A percentile compares a stretch with the other conserved stretches of the same genome.
Evolutionary conservation across 352 stramenopile species (phyloP).

Genomic region (Globisporangium recalcitrans): DNA sequence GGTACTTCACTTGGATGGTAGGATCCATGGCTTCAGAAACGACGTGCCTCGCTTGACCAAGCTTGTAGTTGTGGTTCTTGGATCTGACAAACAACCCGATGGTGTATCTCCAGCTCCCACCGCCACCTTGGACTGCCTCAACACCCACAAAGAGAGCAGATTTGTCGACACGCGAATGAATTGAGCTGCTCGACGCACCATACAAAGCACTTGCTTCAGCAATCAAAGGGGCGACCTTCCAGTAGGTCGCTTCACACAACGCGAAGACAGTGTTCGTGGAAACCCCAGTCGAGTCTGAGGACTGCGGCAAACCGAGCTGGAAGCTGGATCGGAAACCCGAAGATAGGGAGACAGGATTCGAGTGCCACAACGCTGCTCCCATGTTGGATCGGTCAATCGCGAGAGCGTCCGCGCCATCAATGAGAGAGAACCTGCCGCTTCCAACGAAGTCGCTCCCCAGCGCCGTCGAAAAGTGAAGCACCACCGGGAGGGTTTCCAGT

Average conservation of each 20-base stretch:
- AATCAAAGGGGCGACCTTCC: slow-evolving; percentile 54
- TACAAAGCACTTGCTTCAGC: slow-evolving; percentile 20
- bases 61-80: slow-evolving; percentile 29
- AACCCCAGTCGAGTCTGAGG: not conserved
- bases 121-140: not conserved
- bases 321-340: slow-evolving; percentile 50
- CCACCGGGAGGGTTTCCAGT: slow-evolving; percentile 33
- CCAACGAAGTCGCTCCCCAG: slow-evolving; percentile 38
- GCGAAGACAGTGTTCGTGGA: slow-evolving; percentile 39
- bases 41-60: slow-evolving; percentile 33
- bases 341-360: slow-evolving; percentile 26
- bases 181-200: slow-evolving; percentile 1
- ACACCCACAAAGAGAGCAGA: slow-evolving; percentile 40
- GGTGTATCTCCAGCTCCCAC: slow-evolving; percentile 24
- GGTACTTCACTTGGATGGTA: slow-evolving; percentile 37
- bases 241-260: slow-evolving; percentile 64
- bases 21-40: slow-evolving; percentile 14
- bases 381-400: slow-evolving; percentile 20
- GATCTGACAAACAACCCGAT: slow-evolving; percentile 41
- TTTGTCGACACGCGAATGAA: slow-evolving; percentile 19
- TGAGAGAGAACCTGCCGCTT: slow-evolving; percentile 35
- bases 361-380: slow-evolving; percentile 48
- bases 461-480: slow-evolving; percentile 32
- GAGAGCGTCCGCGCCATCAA: slow-evolving; percentile 20
- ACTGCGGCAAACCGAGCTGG: slow-evolving; percentile 29